Percentiles rank a stretch among this genome's conserved stretches.
Conservation (phyloP, 2,329 filamentous ascomycete genomes). For the Helotiales sp. region DNA sequence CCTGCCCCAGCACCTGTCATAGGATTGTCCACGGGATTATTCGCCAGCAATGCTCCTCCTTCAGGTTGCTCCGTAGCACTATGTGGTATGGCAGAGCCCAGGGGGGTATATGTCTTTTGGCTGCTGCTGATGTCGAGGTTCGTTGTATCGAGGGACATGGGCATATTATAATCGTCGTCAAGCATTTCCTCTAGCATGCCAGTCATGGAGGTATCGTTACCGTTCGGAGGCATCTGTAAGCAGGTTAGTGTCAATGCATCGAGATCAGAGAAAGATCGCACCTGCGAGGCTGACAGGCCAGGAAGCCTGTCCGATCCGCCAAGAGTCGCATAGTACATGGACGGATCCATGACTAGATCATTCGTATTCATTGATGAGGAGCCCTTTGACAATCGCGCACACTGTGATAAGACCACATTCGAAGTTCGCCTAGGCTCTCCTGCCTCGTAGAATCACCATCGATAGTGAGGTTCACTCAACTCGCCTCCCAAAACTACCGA, state of each 20-base stretch:
- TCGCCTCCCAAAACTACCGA: no score
- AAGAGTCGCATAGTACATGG: conserved; percentile 27
- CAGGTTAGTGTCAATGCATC: conserved; percentile 2
- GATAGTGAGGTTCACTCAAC: neutral
- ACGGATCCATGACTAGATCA: conserved; percentile 28
- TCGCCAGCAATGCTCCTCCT: conserved; percentile 5
- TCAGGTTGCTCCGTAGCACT: conserved; percentile 21
- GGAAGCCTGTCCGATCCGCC: conserved; percentile 23
- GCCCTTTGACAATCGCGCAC: conserved; percentile 24
- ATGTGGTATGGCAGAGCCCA: conserved; percentile 20
- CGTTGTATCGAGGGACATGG: conserved; percentile 45
- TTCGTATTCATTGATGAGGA: conserved; percentile 23
- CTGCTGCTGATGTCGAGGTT: conserved; percentile 26
- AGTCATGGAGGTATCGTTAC: conserved; percentile 33
- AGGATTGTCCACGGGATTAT: conserved; percentile 20
- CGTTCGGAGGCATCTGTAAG: conserved; percentile 19
- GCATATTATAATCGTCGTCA: conserved; percentile 39
- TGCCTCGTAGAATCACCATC: conserved; percentile 8
- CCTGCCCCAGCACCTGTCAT: conserved; percentile 33
- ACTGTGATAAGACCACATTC: conserved; percentile 13
- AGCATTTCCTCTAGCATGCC: conserved; percentile 48
- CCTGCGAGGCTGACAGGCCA: conserved; percentile 31
- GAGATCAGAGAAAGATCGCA: conserved; percentile 13
- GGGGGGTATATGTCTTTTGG: conserved; percentile 32
- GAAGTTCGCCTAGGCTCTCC: conserved; percentile 15